phyloP scores from a whole-genome alignment of 179 eudicot species.

The Beta lomatogona region DNA sequence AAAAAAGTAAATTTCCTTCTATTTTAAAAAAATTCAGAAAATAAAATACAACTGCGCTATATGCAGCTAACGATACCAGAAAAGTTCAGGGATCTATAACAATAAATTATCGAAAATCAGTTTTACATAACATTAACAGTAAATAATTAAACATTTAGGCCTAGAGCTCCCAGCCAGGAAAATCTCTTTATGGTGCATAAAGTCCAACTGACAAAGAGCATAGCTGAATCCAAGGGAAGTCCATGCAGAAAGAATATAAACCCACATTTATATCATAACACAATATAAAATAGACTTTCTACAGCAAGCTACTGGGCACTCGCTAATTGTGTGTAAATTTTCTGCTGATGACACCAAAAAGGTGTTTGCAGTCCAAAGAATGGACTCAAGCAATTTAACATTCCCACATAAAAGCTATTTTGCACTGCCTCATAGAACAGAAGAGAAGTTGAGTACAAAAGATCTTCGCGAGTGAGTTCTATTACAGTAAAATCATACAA shows the following conservation, averaged over 20 bases:
- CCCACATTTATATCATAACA: background rate
- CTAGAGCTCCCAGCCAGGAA: background rate
- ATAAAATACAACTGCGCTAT: background rate
- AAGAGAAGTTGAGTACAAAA: background rate
- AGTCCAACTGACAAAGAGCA: background rate
- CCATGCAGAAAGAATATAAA: background rate
- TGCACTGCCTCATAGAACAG: background rate
- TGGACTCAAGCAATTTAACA: background rate
- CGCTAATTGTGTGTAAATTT: background rate
- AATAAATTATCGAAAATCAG: background rate
- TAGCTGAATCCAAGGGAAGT: background rate
- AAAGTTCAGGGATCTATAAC: constrained; percentile 10
- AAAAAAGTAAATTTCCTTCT: background rate
- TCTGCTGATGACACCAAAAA: background rate
- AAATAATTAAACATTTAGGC: background rate
- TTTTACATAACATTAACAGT: background rate
- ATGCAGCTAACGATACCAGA: background rate
- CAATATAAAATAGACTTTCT: background rate
- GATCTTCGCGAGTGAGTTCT: background rate
- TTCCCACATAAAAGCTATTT: background rate
- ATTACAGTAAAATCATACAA: background rate
- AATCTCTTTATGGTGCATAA: background rate
- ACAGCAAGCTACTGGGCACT: background rate
- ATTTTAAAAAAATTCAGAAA: background rate
- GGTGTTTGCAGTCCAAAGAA: background rate